Conservation (phyloP, 1,139 yeast species). For the Nakaseomyces kungkrabaensis region DNA sequence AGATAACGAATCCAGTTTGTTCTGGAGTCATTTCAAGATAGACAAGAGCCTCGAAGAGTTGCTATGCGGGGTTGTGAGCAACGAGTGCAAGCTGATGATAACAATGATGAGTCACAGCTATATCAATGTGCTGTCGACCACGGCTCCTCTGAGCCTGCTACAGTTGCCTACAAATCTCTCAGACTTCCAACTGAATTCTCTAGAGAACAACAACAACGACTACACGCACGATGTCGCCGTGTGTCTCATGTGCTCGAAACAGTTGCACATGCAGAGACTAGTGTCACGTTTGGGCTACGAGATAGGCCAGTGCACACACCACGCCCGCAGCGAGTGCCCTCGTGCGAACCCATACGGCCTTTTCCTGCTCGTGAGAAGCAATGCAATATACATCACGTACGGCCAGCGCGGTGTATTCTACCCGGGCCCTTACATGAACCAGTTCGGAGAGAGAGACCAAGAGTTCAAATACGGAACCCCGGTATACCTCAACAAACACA, state of each 20-base stretch:
- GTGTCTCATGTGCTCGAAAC: conserved; percentile 72
- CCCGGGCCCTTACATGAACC: conserved; percentile 76
- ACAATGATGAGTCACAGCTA: neutral
- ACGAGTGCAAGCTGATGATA: neutral
- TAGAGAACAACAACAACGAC: conserved; percentile 4
- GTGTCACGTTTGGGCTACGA: conserved; percentile 33
- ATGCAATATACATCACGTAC: conserved; percentile 52
- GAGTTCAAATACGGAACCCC: conserved; percentile 68
- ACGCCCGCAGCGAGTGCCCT: conserved; percentile 49
- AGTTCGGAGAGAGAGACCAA: conserved; percentile 78
- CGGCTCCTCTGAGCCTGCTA: conserved; percentile 49
- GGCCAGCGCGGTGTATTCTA: conserved; percentile 68
- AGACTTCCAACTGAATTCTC: conserved; percentile 41
- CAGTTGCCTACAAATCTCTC: conserved; percentile 62
- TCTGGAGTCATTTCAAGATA: neutral
- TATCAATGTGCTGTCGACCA: conserved; percentile 25
- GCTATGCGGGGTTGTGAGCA: neutral
- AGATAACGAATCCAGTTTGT: neutral
- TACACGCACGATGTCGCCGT: conserved; percentile 60
- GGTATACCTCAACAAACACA: conserved; percentile 49
- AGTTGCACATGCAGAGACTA: conserved; percentile 54
- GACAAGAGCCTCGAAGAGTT: neutral
- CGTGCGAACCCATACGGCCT: conserved; percentile 57
- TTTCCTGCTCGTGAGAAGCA: conserved; percentile 66
- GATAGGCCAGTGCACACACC: conserved; percentile 62